Percentiles rank a stretch among this genome's conserved stretches.
These are phyloP conservation scores for Populus tremula DNA, from an alignment of 345 rosid species.

Conservation along the genomic window DNA sequence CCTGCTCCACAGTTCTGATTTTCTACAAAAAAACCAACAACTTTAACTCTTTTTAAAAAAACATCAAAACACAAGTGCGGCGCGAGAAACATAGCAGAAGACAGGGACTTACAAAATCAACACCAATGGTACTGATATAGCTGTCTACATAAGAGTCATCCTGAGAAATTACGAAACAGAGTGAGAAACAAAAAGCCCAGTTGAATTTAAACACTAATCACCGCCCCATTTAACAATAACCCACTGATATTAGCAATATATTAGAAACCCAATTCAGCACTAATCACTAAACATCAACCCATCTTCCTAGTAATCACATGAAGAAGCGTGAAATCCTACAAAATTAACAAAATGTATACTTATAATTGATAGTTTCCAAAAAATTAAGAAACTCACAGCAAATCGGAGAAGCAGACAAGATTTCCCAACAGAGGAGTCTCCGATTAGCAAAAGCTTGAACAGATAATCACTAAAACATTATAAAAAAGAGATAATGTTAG, in stretches of 20 bases:
- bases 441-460: constrained; percentile 74
- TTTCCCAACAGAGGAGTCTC: constrained; percentile 84
- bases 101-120: constrained; percentile 51
- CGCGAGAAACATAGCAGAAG: background rate
- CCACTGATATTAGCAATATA: background rate
- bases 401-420: constrained; percentile 77
- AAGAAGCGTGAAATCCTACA: background rate
- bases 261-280: background rate
- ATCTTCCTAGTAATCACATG: background rate
- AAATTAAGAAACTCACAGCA: constrained; percentile 44
- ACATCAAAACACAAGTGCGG: background rate
- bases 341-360: background rate
- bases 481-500: background rate
- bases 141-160: constrained; percentile 73
- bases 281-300: background rate
- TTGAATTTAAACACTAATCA: background rate
- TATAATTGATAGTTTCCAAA: background rate
- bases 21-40: constrained; percentile 43
- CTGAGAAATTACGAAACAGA: constrained; percentile 24
- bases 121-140: constrained; percentile 79
- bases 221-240: background rate
- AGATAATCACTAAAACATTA: constrained; percentile 57
- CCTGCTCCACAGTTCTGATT: constrained; percentile 90
- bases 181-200: background rate
- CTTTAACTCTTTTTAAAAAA: background rate